Conservation (phyloP, 306 rosid species). For the Spatholobus suberectus region DNA sequence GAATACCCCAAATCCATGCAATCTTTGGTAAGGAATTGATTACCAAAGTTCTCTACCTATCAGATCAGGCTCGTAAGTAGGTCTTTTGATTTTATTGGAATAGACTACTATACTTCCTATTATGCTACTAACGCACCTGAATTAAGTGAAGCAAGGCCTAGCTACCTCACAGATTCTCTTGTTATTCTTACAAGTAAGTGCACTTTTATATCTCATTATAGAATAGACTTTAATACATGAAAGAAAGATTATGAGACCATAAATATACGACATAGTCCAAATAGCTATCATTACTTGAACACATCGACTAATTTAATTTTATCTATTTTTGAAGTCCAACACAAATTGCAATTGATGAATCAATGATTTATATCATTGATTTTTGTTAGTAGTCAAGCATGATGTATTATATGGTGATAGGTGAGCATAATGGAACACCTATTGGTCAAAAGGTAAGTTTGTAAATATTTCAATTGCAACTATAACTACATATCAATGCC, state of each 20-base stretch:
- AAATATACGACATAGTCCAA: too few relatives aligned
- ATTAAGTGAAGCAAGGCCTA: background rate
- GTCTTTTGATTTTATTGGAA: slow-evolving; percentile 44
- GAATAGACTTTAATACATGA: background rate
- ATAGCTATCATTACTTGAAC: too few relatives aligned
- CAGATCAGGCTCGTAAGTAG: slow-evolving; percentile 2
- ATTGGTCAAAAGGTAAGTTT: too few relatives aligned
- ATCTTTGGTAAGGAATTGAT: slow-evolving; percentile 22
- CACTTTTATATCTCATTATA: background rate
- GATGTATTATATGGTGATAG: too few relatives aligned
- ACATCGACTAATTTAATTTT: too few relatives aligned
- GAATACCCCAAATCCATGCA: slow-evolving; percentile 32
- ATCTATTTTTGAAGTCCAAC: too few relatives aligned
- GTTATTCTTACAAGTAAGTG: slow-evolving; percentile 22
- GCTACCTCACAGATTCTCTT: slow-evolving; percentile 31
- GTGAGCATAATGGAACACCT: too few relatives aligned
- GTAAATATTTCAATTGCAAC: background rate
- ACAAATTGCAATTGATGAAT: too few relatives aligned
- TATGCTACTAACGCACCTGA: slow-evolving; percentile 39
- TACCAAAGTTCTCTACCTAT: slow-evolving; percentile 30
- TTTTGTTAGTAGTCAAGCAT: too few relatives aligned
- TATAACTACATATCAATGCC: background rate
- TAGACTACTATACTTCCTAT: slow-evolving; percentile 38
- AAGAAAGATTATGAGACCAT: too few relatives aligned
- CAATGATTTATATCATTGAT: too few relatives aligned